A percentile compares a stretch with the other conserved stretches of the same genome.
phyloP scores from a whole-genome alignment of 1,284 basidiomycete species.

The Apiotrichum sp. region DNA sequence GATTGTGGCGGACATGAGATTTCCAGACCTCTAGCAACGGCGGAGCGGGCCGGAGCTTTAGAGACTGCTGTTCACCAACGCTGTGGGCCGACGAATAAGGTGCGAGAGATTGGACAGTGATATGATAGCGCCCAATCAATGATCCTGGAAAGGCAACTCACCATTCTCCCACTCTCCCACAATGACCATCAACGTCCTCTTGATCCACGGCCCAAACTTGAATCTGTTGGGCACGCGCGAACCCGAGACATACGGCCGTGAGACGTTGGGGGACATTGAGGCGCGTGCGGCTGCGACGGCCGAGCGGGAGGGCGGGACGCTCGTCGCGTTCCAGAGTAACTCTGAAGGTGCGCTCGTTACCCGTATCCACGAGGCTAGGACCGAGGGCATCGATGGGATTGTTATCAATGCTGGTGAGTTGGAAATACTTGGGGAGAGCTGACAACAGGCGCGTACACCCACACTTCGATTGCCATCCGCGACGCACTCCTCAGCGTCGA shows the following conservation, averaged over 20 bases:
- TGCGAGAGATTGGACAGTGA: not conserved
- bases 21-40: too few relatives aligned
- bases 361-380: constrained; percentile 35
- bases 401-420: constrained; percentile 38
- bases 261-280: constrained; percentile 36
- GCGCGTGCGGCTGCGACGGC: not conserved
- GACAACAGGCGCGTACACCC: constrained; percentile 24
- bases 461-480: constrained; percentile 39
- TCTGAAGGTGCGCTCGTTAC: constrained; percentile 43
- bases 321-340: constrained; percentile 37
- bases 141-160: constrained; percentile 4
- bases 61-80: not conserved
- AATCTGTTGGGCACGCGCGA: constrained; percentile 44
- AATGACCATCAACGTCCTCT: not conserved
- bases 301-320: not conserved
- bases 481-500: constrained; percentile 36
- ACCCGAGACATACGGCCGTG: constrained; percentile 42
- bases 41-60: not conserved
- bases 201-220: constrained; percentile 42
- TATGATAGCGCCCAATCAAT: not conserved
- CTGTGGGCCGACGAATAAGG: not conserved
- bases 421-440: too few relatives aligned
- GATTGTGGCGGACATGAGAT: too few relatives aligned
- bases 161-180: constrained; percentile 12
- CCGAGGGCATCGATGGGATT: constrained; percentile 31